Conservation (phyloP, 208 protist species). For the Balamuthia mandrillaris region DNA sequence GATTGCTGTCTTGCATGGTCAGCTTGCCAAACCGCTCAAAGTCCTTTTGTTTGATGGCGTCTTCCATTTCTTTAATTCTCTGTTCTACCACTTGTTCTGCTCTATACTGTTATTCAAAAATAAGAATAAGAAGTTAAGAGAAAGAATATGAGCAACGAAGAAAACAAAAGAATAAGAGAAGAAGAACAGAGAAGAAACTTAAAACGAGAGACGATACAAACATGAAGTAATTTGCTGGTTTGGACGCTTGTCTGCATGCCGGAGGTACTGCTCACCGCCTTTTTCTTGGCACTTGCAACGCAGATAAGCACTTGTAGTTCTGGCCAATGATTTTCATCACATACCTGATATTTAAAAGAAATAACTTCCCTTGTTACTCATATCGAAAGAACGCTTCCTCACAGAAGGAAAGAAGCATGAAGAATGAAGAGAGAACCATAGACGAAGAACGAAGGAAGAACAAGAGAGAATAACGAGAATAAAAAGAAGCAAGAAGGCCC, state of each 20-base stretch:
- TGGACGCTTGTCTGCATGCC: slow-evolving; percentile 94
- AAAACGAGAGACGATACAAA: not conserved
- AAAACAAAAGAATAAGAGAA: not conserved
- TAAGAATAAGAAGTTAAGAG: not conserved
- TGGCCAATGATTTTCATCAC: slow-evolving; percentile 85
- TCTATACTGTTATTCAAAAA: slow-evolving; percentile 29
- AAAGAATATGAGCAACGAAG: not conserved
- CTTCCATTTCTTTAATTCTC: slow-evolving; percentile 84
- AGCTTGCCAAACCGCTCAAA: slow-evolving; percentile 89
- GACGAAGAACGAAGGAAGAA: no score
- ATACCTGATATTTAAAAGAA: no score
- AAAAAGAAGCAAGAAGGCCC: no score
- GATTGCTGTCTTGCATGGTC: slow-evolving; percentile 91
- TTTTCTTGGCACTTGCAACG: slow-evolving; percentile 82
- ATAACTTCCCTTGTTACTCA: no score
- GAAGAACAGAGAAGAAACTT: not conserved
- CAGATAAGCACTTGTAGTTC: slow-evolving; percentile 77
- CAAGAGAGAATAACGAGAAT: no score
- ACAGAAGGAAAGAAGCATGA: no score
- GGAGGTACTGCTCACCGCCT: slow-evolving; percentile 88
- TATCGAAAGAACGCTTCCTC: no score
- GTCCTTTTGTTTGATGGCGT: slow-evolving; percentile 86
- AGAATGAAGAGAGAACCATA: no score
- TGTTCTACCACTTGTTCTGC: slow-evolving; percentile 76
- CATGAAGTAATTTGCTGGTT: slow-evolving; percentile 71